These are phyloP conservation scores for Zygotorulaspora danielsina DNA, from an alignment of 805 yeast species.

Conservation along the genomic window DNA sequence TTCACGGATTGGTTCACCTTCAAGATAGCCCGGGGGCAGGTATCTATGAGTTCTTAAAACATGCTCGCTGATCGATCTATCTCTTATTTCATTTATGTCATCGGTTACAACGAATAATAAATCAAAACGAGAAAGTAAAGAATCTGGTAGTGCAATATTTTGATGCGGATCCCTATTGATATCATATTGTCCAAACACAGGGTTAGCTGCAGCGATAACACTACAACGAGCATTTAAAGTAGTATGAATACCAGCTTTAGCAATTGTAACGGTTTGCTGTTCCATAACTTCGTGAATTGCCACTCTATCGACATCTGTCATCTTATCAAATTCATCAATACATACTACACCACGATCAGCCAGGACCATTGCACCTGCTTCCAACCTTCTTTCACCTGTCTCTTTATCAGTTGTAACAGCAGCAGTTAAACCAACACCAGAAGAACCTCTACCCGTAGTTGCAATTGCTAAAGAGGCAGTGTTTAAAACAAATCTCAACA, in stretches of 20 bases:
- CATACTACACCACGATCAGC: constrained; percentile 97
- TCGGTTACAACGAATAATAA: constrained; percentile 92
- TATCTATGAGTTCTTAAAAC: constrained; percentile 91
- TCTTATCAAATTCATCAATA: constrained; percentile 97
- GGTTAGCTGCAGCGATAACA: constrained; percentile 97
- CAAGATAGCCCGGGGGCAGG: constrained; percentile 79
- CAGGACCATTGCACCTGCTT: constrained; percentile 99
- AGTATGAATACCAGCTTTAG: constrained; percentile 97
- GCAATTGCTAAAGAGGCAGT: constrained; percentile 96
- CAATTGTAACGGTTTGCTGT: constrained; percentile 96
- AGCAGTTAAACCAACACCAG: constrained; percentile 99
- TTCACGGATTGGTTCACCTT: constrained; percentile 92
- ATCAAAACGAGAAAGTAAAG: constrained; percentile 94
- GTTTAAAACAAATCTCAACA: constrained; percentile 87
- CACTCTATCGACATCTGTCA: constrained; percentile 94
- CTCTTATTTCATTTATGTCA: constrained; percentile 80
- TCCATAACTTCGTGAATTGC: constrained; percentile 99
- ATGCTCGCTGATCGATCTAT: constrained; percentile 87
- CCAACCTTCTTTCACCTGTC: constrained; percentile 93
- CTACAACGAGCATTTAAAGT: constrained; percentile 95
- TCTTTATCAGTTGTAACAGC: constrained; percentile 96
- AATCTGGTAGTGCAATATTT: constrained; percentile 95
- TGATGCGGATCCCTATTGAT: constrained; percentile 93
- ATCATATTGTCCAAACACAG: constrained; percentile 94
- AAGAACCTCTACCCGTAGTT: constrained; percentile 98